Percentiles rank a stretch among this genome's conserved stretches.
These are phyloP conservation scores for Wickerhamiella nectarea DNA, from an alignment of 805 yeast genomes.

Conservation along the genomic window DNA sequence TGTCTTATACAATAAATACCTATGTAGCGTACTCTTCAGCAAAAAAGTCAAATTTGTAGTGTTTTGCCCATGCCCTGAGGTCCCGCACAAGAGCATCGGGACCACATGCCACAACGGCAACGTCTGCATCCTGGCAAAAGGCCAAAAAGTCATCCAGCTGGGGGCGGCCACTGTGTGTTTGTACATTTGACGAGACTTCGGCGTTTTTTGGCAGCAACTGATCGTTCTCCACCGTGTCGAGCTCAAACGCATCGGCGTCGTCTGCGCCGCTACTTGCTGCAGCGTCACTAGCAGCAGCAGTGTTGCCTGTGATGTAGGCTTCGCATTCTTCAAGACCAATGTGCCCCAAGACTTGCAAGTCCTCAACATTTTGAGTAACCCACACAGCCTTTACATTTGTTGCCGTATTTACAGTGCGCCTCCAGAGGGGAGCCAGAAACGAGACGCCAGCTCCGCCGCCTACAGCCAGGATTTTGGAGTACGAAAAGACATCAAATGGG, in stretches of 20 bases:
- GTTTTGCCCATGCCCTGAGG: slow-evolving; percentile 16
- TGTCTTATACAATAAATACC: slow-evolving; percentile 1
- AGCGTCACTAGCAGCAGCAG: too few species aligned
- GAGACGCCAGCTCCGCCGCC: slow-evolving; percentile 22
- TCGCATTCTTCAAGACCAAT: slow-evolving; percentile 14
- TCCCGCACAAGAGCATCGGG: slow-evolving; percentile 16
- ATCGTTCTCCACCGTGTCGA: slow-evolving; percentile 1
- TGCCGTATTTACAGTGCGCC: background rate
- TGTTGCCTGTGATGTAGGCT: slow-evolving; percentile 15
- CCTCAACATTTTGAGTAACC: slow-evolving; percentile 9
- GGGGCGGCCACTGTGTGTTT: background rate
- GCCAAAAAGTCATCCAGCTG: slow-evolving; percentile 10
- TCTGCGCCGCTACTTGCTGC: background rate
- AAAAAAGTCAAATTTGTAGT: slow-evolving; percentile 11
- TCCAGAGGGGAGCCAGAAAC: slow-evolving; percentile 12
- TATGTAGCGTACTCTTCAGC: slow-evolving; percentile 17
- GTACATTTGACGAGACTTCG: slow-evolving; percentile 2
- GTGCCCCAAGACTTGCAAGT: slow-evolving; percentile 3
- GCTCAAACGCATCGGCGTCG: slow-evolving; percentile 6
- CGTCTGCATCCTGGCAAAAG: background rate
- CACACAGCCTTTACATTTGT: slow-evolving; percentile 7
- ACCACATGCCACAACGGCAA: slow-evolving; percentile 20
- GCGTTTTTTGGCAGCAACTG: slow-evolving; percentile 6
- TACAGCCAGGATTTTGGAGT: slow-evolving; percentile 13
- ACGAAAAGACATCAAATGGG: slow-evolving; percentile 17